Evolutionary conservation across 108 stramenopile species (phyloP).

Genomic region (Cyclotella baltica): DNA sequence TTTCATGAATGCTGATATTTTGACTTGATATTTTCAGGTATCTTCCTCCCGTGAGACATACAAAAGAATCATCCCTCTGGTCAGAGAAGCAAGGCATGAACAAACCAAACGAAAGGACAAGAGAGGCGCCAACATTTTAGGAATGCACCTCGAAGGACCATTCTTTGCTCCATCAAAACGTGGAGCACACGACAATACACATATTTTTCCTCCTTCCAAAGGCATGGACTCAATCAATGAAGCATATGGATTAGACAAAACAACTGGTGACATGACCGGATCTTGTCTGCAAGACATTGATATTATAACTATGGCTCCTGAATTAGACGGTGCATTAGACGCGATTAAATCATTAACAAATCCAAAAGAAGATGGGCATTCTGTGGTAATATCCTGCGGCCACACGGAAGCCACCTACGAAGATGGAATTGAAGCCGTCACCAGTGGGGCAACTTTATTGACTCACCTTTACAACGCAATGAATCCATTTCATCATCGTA

Average conservation of each 20-base stretch:
- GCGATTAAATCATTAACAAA: slow-evolving; percentile 31
- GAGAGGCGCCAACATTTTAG: slow-evolving; percentile 45
- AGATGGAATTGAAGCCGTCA: slow-evolving; percentile 47
- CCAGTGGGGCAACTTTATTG: slow-evolving; percentile 56
- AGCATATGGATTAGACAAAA: slow-evolving; percentile 21
- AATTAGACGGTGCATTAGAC: slow-evolving; percentile 51
- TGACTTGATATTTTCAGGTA: too few relatives aligned
- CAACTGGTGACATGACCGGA: not conserved
- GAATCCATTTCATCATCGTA: slow-evolving; percentile 67
- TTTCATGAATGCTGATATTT: too few relatives aligned
- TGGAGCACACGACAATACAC: slow-evolving; percentile 57
- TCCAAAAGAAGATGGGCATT: not conserved
- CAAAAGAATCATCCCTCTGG: slow-evolving; percentile 16
- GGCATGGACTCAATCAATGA: slow-evolving; percentile 26
- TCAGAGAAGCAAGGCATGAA: not conserved
- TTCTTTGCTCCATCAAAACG: slow-evolving; percentile 54
- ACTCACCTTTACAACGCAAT: slow-evolving; percentile 76
- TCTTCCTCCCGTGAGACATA: slow-evolving; percentile 45
- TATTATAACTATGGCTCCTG: slow-evolving; percentile 67
- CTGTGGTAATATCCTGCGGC: slow-evolving; percentile 54
- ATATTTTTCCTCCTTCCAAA: slow-evolving; percentile 32
- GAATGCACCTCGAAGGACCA: slow-evolving; percentile 70
- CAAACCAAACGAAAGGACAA: not conserved
- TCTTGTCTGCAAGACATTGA: slow-evolving; percentile 26
- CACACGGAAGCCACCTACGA: slow-evolving; percentile 58